Conservation (phyloP, 495 filamentous ascomycete species). For the Pseudomonodictys pantanalensis region DNA sequence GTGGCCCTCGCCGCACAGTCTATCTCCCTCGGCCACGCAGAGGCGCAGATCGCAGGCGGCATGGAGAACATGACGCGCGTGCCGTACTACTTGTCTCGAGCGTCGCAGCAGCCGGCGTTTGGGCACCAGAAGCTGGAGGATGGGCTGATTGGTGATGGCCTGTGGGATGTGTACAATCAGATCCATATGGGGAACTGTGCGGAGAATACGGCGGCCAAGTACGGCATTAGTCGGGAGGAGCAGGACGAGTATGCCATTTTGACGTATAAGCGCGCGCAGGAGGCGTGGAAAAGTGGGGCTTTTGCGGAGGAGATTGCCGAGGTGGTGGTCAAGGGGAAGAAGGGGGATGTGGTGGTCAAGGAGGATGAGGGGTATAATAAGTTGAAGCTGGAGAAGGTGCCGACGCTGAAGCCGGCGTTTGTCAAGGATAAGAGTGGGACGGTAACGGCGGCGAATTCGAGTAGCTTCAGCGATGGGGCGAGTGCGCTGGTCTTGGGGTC, state of each 20-base stretch:
- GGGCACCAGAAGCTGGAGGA: conserved; percentile 85
- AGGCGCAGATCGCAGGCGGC: conserved; percentile 86
- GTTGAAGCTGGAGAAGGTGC: conserved; percentile 78
- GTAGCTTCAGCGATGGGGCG: conserved; percentile 90
- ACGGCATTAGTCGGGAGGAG: conserved; percentile 70
- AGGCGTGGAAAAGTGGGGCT: conserved; percentile 74
- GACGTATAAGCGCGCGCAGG: conserved; percentile 82
- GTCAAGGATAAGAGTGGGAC: conserved; percentile 78
- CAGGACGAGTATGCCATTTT: conserved; percentile 90
- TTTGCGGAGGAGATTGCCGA: conserved; percentile 87
- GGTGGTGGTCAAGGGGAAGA: conserved; percentile 77
- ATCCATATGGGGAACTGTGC: conserved; percentile 98
- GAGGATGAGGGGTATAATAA: conserved; percentile 87
- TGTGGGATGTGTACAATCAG: conserved; percentile 95
- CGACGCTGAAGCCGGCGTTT: conserved; percentile 87
- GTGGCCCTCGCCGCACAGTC: conserved; percentile 87
- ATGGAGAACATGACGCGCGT: conserved; percentile 98
- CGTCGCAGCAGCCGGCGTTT: conserved; percentile 72
- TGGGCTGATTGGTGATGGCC: conserved; percentile 88
- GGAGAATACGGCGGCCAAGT: conserved; percentile 91
- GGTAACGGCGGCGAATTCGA: conserved; percentile 90
- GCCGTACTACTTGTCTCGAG: conserved; percentile 82
- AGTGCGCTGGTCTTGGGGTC: conserved; percentile 84
- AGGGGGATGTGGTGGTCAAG: conserved; percentile 70
- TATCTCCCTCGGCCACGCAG: conserved; percentile 83